Conservation (phyloP, 371 early-diverging fungal genomes). For the Mortierella sp. region DNA sequence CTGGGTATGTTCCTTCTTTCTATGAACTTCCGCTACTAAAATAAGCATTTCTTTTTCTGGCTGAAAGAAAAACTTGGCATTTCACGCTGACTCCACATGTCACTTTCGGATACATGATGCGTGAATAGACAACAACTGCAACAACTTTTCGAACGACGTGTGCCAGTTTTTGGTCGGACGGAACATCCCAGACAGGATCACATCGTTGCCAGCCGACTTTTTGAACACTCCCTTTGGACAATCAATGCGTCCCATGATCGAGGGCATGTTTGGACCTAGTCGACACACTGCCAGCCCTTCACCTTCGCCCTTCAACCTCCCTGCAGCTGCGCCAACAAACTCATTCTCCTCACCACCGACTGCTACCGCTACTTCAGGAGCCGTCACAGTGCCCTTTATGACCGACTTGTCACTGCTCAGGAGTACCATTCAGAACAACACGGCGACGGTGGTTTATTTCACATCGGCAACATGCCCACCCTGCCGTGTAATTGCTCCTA, state of each 20-base stretch:
- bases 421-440: conserved; percentile 60
- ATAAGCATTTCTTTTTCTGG: background rate
- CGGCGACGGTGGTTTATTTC: conserved; percentile 79
- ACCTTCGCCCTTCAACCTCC: conserved; percentile 2
- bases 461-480: conserved; percentile 82
- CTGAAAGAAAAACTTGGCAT: conserved; percentile 1
- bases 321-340: conserved; percentile 1
- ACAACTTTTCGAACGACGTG: conserved; percentile 81
- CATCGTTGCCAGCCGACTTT: conserved; percentile 49
- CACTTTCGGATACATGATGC: background rate
- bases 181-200: conserved; percentile 83
- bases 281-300: conserved; percentile 37
- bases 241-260: conserved; percentile 83
- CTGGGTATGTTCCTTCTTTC: conserved; percentile 66
- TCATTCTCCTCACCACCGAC: conserved; percentile 29
- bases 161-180: conserved; percentile 87
- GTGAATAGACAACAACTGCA: conserved; percentile 81
- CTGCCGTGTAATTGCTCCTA: conserved; percentile 79
- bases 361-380: background rate
- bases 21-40: background rate
- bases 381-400: conserved; percentile 53
- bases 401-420: conserved; percentile 53
- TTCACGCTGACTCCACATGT: background rate
- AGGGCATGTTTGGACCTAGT: conserved; percentile 82
- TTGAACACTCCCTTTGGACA: conserved; percentile 81